These are phyloP conservation scores for Euptelea pleiosperma DNA, from an alignment of 164 flowering plant genomes.

Conservation along the genomic window DNA sequence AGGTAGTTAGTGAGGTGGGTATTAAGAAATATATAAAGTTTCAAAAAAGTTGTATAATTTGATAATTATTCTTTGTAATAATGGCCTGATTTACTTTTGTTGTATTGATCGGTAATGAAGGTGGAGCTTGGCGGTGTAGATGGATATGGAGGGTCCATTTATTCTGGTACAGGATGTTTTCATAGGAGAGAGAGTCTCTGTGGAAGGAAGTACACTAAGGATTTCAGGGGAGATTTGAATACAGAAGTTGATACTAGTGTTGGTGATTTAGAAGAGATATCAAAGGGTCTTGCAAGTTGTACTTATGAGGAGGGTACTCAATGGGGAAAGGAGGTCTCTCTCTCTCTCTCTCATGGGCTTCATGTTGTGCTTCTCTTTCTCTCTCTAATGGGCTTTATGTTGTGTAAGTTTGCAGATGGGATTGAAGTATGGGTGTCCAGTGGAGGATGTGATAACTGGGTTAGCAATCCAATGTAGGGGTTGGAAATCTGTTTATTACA, in stretches of 20 bases:
- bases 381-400: neutral
- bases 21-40: neutral
- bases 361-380: slow-evolving; percentile 14
- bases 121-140: slow-evolving; percentile 27
- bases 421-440: slow-evolving; percentile 31
- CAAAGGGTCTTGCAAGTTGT: slow-evolving; percentile 31
- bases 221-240: slow-evolving; percentile 16
- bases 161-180: slow-evolving; percentile 41
- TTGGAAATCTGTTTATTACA: slow-evolving; percentile 34
- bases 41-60: no score
- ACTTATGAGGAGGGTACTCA: slow-evolving; percentile 29
- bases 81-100: no score
- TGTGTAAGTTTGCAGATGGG: slow-evolving; percentile 31
- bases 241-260: neutral
- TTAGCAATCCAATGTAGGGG: slow-evolving; percentile 37
- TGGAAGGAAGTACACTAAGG: slow-evolving; percentile 25
- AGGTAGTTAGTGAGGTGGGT: slow-evolving; percentile 13
- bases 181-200: slow-evolving; percentile 31
- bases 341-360: slow-evolving; percentile 20
- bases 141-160: slow-evolving; percentile 31
- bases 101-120: slow-evolving; percentile 13
- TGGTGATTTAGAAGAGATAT: slow-evolving; percentile 21
- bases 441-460: slow-evolving; percentile 40
- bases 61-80: no score
- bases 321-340: slow-evolving; percentile 41